phyloP scores from a whole-genome alignment of 2,329 filamentous ascomycete species.

The Alternaria atra region DNA sequence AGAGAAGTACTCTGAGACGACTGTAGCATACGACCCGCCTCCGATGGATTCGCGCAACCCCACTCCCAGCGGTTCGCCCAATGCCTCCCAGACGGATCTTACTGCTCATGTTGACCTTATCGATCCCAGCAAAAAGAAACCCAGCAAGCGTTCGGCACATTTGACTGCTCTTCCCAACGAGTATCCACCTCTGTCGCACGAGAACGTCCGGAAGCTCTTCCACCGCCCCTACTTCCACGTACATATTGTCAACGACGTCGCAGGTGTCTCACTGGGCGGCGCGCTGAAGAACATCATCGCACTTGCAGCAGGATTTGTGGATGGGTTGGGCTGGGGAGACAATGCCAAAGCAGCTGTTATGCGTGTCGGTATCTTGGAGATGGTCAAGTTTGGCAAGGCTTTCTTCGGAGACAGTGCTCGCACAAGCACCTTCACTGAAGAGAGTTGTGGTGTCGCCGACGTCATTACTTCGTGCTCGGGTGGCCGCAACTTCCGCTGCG shows the following conservation, averaged over 20 bases:
- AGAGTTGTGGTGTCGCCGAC: slow-evolving; percentile 93
- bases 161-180: slow-evolving; percentile 80
- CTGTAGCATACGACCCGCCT: slow-evolving; percentile 93
- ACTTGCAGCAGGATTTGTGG: slow-evolving; percentile 91
- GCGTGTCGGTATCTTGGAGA: slow-evolving; percentile 93
- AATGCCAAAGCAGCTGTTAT: slow-evolving; percentile 99
- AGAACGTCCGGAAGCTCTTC: slow-evolving; percentile 84
- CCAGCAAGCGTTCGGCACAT: slow-evolving; percentile 70
- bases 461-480: slow-evolving; percentile 93
- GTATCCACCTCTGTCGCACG: slow-evolving; percentile 87
- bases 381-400: slow-evolving; percentile 92
- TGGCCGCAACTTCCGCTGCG: slow-evolving; percentile 93
- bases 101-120: slow-evolving; percentile 60
- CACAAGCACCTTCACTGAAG: slow-evolving; percentile 91
- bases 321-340: slow-evolving; percentile 95
- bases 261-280: slow-evolving; percentile 91
- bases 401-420: slow-evolving; percentile 88
- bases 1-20: slow-evolving; percentile 98
- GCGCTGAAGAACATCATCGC: slow-evolving; percentile 98
- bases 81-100: slow-evolving; percentile 59
- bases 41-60: slow-evolving; percentile 83
- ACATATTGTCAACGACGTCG: slow-evolving; percentile 92
- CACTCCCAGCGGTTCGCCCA: slow-evolving; percentile 64
- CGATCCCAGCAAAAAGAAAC: slow-evolving; percentile 61
- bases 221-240: slow-evolving; percentile 98